A percentile compares a stretch with the other conserved stretches of the same genome.
These are phyloP conservation scores for Ceriops tagal DNA, from an alignment of 345 rosid genomes.

Conservation along the genomic window DNA sequence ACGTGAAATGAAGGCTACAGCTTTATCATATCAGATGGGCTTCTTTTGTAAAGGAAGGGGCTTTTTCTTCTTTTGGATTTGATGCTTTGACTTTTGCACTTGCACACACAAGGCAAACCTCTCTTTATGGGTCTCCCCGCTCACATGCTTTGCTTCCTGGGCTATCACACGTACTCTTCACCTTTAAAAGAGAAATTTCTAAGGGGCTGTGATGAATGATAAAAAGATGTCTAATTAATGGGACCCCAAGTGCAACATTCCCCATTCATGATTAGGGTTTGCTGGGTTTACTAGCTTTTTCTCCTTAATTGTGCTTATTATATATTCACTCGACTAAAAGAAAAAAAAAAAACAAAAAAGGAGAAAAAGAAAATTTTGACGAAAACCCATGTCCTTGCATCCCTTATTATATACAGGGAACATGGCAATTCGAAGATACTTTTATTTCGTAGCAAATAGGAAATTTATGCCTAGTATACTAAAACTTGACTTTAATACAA, in stretches of 20 bases:
- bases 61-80: conserved; percentile 35
- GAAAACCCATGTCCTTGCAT: not conserved
- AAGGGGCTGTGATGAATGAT: not conserved
- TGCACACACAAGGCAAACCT: conserved; percentile 29
- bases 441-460: not conserved
- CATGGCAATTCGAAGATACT: not conserved
- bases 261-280: conserved; percentile 24
- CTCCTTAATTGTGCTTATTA: not conserved
- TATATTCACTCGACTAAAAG: not conserved
- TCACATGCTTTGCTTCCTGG: conserved; percentile 32
- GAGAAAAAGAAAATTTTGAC: no score
- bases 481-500: no score
- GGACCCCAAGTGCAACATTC: conserved; percentile 18
- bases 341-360: not conserved
- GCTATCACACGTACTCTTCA: conserved; percentile 6
- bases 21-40: not conserved
- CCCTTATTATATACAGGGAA: not conserved
- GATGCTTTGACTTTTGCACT: conserved; percentile 53
- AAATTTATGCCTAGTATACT: no score
- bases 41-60: conserved; percentile 22
- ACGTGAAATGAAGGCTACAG: conserved; percentile 22
- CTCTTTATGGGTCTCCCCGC: conserved; percentile 25
- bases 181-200: conserved; percentile 9
- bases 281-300: conserved; percentile 18
- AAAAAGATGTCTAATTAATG: conserved; percentile 19